Conservation (phyloP, 1,284 basidiomycete genomes). For the Trichosporon sp. region DNA sequence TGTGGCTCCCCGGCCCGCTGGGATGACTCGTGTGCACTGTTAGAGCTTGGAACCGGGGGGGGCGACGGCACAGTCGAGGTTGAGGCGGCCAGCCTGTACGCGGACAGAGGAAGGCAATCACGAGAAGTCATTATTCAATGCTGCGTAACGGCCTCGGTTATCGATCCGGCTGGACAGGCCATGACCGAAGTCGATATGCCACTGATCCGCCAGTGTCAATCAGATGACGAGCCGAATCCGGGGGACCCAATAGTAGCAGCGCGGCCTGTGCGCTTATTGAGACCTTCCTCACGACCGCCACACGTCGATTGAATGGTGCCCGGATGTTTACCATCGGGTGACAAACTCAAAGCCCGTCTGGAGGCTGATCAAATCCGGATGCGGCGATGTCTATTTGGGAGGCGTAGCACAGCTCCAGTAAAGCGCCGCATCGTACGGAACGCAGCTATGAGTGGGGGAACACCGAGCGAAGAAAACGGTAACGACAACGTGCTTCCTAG, state of each 20-base stretch:
- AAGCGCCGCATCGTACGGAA: too few species aligned
- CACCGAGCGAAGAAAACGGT: too few species aligned
- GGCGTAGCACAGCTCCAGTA: too few species aligned
- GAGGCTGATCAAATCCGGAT: neutral
- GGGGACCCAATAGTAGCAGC: neutral
- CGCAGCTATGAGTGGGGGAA: too few species aligned
- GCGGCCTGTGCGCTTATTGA: neutral
- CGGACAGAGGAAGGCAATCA: neutral
- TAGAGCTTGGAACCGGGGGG: neutral
- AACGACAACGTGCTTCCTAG: neutral
- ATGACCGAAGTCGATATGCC: neutral
- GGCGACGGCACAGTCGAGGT: neutral
- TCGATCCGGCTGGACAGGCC: slow-evolving; percentile 1
- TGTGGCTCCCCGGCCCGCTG: too few species aligned
- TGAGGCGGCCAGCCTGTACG: too few species aligned
- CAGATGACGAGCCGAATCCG: neutral
- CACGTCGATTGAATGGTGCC: neutral
- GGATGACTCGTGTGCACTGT: neutral
- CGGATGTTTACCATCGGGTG: neutral
- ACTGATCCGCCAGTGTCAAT: neutral
- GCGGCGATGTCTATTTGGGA: neutral
- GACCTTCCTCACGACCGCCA: neutral
- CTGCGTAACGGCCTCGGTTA: neutral
- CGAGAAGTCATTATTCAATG: neutral
- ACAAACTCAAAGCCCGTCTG: neutral